phyloP scores from a whole-genome alignment of 352 stramenopile genomes.

The Pythium sukuiense region DNA sequence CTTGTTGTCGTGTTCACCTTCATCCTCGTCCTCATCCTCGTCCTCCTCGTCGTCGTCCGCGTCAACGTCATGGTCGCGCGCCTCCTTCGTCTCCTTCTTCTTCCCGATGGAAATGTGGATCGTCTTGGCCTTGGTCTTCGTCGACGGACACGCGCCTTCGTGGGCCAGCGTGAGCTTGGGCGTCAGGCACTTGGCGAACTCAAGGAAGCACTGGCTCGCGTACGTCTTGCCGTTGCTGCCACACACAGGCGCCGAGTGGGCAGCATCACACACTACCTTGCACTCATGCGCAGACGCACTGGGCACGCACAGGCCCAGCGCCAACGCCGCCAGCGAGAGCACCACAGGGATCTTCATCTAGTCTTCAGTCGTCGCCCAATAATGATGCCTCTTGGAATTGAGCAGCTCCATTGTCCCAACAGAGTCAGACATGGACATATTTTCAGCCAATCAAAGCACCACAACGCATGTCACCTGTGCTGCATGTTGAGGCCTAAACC shows the following conservation, averaged over 20 bases:
- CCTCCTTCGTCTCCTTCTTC: conserved; percentile 2
- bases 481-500: not conserved
- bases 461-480: not conserved
- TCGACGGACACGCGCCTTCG: conserved; percentile 8
- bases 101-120: conserved; percentile 17
- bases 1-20: not conserved
- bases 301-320: conserved; percentile 1
- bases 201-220: conserved; percentile 26
- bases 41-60: conserved; percentile 11
- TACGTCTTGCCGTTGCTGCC: conserved; percentile 41
- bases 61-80: conserved; percentile 2
- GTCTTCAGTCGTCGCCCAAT: not conserved
- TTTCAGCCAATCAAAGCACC: not conserved
- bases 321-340: not conserved
- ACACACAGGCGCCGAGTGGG: conserved; percentile 28
- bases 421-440: not conserved
- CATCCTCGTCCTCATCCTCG: conserved; percentile 5
- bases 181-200: conserved; percentile 26
- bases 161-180: conserved; percentile 16
- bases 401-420: not conserved
- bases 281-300: conserved; percentile 21
- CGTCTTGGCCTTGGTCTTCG: conserved; percentile 1
- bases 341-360: conserved; percentile 5
- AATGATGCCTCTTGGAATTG: not conserved
- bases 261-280: conserved; percentile 25